Evolutionary conservation across 1,139 yeast genomes (phyloP).

Genomic region (Torulaspora pretoriensis): DNA sequence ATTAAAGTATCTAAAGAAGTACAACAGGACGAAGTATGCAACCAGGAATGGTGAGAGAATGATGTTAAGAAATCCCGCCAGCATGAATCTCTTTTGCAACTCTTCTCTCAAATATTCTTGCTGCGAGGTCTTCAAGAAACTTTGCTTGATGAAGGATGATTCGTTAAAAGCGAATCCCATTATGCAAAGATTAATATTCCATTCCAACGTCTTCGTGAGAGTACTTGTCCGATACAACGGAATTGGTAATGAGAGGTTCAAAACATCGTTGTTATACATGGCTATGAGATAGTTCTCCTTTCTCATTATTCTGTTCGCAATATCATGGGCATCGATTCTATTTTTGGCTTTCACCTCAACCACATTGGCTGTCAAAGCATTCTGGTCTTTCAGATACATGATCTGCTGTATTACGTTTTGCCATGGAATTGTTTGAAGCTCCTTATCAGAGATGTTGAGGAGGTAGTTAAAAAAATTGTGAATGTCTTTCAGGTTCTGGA

Average conservation of each 20-base stretch:
- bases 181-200: conserved; percentile 87
- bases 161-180: conserved; percentile 81
- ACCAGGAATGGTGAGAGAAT: conserved; percentile 82
- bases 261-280: conserved; percentile 69
- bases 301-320: conserved; percentile 93
- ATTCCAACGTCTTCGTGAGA: conserved; percentile 82
- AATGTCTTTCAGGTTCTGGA: conserved; percentile 37
- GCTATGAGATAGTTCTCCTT: conserved; percentile 92
- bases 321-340: conserved; percentile 83
- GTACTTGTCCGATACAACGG: conserved; percentile 41
- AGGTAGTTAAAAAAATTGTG: conserved; percentile 46
- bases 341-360: conserved; percentile 66
- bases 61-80: conserved; percentile 83
- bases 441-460: conserved; percentile 68
- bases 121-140: conserved; percentile 67
- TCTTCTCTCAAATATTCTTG: conserved; percentile 66
- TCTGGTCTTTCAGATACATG: conserved; percentile 71
- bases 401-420: conserved; percentile 76
- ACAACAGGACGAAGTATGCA: conserved; percentile 70
- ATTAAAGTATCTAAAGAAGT: conserved; percentile 86
- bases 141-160: conserved; percentile 77
- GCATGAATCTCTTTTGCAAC: conserved; percentile 68
- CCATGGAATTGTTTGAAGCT: conserved; percentile 92
- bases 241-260: conserved; percentile 60
- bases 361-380: conserved; percentile 51